Base-by-base conservation (phyloP, 164 flowering plant genomes). In the Vitis cinerea region DNA sequence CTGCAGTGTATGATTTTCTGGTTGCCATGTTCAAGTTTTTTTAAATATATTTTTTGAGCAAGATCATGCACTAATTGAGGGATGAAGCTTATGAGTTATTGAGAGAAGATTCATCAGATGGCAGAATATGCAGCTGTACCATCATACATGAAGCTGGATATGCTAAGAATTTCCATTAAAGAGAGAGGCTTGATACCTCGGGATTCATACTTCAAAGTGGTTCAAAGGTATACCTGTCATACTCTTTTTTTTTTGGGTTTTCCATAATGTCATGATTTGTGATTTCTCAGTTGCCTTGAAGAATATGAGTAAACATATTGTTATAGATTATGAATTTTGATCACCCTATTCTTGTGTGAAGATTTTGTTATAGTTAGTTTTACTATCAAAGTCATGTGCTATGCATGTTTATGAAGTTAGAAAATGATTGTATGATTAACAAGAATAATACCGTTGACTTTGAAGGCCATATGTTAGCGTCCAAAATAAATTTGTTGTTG, bases 111-210 rank as follows among this genome's bases (percentile, higher is more conserved):
- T 10, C n/a, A 15, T 1, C 50, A 67, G 50, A 86, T 86, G 87
- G 86, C 81, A 6, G 84, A 73, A 70, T 75, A 67, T 72, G 72
- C 74, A 44, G 81, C 78, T 49, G 50, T 78, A 14, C 68, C 81
- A 12, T 71, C 82, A 50, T 78, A 66, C 73, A 67, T 71, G 14
- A 78, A 77, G 75, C 67, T 75, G 59, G 80, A 63, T 37, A 50
- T 79, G 58, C 82, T 62, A 59, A 72, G 69, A 65, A 74, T 53
- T 48, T 19, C 47, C 61, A 37, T 53, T 47, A 70, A 61, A 62
- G 37, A 63, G 60, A 75, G 77, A 58, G 61, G 50, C 52, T 66
- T 47, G 12, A 10, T 64, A 54, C 78, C 63, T 48, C n/a, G 66
- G 50, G 72, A 30, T 72, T 61, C 75, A 14, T 59, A 48, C 72